Percentiles rank a stretch among this genome's conserved stretches.
These are phyloP conservation scores for Vinca minor DNA, from an alignment of 257 asterid species.

Conservation along the genomic window DNA sequence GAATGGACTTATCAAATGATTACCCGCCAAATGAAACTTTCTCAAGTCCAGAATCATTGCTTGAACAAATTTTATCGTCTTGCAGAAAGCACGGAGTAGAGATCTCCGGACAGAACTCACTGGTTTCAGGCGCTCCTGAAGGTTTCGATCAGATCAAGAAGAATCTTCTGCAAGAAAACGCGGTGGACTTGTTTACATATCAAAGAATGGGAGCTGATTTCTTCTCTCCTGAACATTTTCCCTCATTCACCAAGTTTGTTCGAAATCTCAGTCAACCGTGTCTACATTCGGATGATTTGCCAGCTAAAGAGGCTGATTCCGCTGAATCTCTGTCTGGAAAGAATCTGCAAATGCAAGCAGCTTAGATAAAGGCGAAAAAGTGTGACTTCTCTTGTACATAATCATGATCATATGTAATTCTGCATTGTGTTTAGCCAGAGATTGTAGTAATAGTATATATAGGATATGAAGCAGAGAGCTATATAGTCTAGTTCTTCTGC, in stretches of 20 bases:
- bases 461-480: not conserved
- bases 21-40: constrained; percentile 28
- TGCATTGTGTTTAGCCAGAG: constrained; percentile 3
- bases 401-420: too few relatives aligned
- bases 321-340: constrained; percentile 17
- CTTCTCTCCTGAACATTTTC: constrained; percentile 79
- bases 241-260: constrained; percentile 41
- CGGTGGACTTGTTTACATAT: constrained; percentile 43
- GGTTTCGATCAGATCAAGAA: constrained; percentile 51
- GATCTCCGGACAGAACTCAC: constrained; percentile 48
- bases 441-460: constrained; percentile 7
- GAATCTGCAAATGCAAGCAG: constrained; percentile 49
- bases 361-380: constrained; percentile 22
- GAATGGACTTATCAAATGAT: constrained; percentile 55
- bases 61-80: constrained; percentile 36
- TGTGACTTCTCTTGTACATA: constrained; percentile 18
- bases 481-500: not conserved
- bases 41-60: constrained; percentile 52
- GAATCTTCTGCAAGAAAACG: constrained; percentile 35
- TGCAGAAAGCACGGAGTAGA: constrained; percentile 38
- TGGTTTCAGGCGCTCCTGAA: constrained; percentile 25
- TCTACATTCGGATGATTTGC: constrained; percentile 38
- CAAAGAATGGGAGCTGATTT: constrained; percentile 90
- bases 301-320: constrained; percentile 21
- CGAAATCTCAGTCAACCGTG: constrained; percentile 36